Evolutionary conservation across 2,329 filamentous ascomycete genomes (phyloP).

Genomic region (Magnaporthiopsis rhizophila): DNA sequence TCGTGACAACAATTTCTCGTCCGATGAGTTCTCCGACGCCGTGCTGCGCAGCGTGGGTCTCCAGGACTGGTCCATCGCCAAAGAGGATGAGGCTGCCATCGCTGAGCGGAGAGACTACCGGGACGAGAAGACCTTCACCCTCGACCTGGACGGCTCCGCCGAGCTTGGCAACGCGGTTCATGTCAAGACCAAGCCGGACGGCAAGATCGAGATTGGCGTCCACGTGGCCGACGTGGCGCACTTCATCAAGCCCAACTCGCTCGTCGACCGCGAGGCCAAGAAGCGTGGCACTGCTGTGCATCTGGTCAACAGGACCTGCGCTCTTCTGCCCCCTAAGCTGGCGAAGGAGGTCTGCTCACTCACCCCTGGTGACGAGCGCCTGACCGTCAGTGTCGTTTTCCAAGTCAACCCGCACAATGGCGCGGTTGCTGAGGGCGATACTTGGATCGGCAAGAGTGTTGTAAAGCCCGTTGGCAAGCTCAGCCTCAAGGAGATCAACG

Average conservation of each 20-base stretch:
- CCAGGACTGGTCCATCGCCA: constrained; percentile 81
- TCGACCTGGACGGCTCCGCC: constrained; percentile 80
- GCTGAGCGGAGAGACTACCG: constrained; percentile 83
- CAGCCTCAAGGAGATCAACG: constrained; percentile 77
- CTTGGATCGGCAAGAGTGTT: constrained; percentile 89
- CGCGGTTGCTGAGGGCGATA: constrained; percentile 71
- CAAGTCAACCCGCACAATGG: constrained; percentile 77
- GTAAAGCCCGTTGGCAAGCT: constrained; percentile 87
- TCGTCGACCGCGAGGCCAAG: constrained; percentile 94
- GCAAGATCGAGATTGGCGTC: constrained; percentile 86
- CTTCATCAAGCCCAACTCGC: constrained; percentile 92
- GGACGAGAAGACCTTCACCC: constrained; percentile 78
- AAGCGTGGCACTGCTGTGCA: constrained; percentile 96
- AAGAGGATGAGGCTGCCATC: constrained; percentile 70
- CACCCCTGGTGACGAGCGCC: constrained; percentile 75
- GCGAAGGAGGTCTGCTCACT: constrained; percentile 84
- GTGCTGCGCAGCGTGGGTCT: constrained; percentile 88
- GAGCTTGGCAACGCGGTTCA: constrained; percentile 92
- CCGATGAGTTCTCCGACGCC: constrained; percentile 95
- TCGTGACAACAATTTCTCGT: constrained; percentile 96
- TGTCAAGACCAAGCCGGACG: constrained; percentile 74
- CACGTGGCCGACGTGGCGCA: constrained; percentile 94
- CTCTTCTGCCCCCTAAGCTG: constrained; percentile 82
- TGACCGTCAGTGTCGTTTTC: constrained; percentile 90
- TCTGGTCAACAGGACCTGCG: constrained; percentile 77